Evolutionary conservation across 768 basidiomycete genomes (phyloP), one percentile per base, ranked within the genome.

Genomic region (Rhodotorula paludigena): DNA sequence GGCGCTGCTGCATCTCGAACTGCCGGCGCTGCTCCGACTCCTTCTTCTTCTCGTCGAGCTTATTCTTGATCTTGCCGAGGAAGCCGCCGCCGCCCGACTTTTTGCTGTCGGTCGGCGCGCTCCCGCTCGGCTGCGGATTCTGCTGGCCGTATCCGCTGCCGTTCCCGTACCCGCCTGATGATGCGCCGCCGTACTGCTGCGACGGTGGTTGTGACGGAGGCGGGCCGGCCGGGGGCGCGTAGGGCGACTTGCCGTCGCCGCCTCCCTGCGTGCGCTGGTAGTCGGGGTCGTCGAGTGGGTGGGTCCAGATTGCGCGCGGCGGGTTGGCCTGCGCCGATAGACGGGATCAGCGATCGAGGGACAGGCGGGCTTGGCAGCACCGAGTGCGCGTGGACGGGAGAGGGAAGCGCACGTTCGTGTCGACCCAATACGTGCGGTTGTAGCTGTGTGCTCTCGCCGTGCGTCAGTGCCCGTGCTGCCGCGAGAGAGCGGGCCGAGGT

Each of bases 231-330:
- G 69, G 69, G 5, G 69, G 69, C 0, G 64, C 64, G 60, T 44
- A 66, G 1, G n/a, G 16, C 7, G 28, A 16, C 5, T 36, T 6
- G 60, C 84, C 82, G 16, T 85, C 83, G 60, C 84, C 82, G 14
- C 85, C 84, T 7, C 10, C 15, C 68, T 86, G 83, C 53, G 83
- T 82, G 9, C 66, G 72, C n/a, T 87, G 80, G 76, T 82, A 88
- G 58, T 84, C 80, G 53, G 85, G 83, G 75, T 88, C 87, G 63
- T 88, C 85, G 64, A 84, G 84, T 2, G 88, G 87, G 74, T 89
- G 87, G 2, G 81, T 81, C 88, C 87, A 89, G 73, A 85, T 88
- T 0, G 84, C 81, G 0, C 87, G 83, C 2, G 86, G 84, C 14
- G 88, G 87, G 14, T 76, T 79, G 1, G 84, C 83, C 64, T 78